Evolutionary conservation across 164 flowering plant species (phyloP), one percentile per base, ranked within the genome.

Genomic region (Euptelea pleiosperma): DNA sequence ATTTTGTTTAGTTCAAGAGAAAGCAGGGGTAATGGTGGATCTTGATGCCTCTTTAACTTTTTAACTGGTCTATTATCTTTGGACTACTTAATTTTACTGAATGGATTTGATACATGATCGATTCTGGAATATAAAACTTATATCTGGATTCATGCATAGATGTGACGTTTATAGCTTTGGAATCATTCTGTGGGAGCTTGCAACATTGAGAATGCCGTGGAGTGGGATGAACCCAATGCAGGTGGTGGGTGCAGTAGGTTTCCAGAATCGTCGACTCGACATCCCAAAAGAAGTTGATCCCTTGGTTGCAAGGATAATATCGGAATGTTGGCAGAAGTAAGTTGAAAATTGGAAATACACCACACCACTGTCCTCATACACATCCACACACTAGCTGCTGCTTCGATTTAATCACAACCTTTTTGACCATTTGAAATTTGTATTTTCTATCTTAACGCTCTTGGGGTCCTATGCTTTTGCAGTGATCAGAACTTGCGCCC

Each of bases 161-260:
- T 94, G 99, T 60, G 98, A 94, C 75, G 85, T 94, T 24, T 94
- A 91, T 71, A 94, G 98, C 74, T 94, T 94, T 72, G 99, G 99
- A 49, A 74, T 91, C 51, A 94, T 94, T 65, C 68, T 94, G 11
- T 94, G 98, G 99, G 99, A 94, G 74, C 96, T 94, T 63, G 94
- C 99, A 16, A 91, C 98, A 18, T 57, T 89, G 60, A 87, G 82
- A 71, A 73, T 91, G 76, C 99, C 99, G 36, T 94, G 98, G 98
- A 91, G 82, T 64, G 99, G 96, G 21, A 91, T 94, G 99, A 94
- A 91, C 62, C 99, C 97, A 6, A 91, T 94, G 99, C 99, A 94
- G 79, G 99, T 94, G 50, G 96, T 94, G 10, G 99, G 99, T 52
- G 99, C 99, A 25, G 98, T 92, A 36, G 97, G 98, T 49, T 92